Conservation (phyloP, 1,139 yeast species). For the Arxiozyma bovina region DNA sequence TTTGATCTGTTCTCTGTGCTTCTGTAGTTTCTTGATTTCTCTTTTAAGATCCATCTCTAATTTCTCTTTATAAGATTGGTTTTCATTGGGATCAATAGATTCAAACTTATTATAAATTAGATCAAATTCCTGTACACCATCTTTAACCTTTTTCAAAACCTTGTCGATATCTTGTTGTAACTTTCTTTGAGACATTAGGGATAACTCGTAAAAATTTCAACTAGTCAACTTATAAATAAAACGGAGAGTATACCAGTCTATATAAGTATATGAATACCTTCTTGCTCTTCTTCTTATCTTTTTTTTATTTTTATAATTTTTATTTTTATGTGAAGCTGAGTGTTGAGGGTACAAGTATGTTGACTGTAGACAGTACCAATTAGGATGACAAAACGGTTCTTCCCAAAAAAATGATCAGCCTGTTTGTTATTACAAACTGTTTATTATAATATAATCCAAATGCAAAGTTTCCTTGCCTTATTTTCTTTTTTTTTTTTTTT, state of each 20-base stretch:
- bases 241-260: neutral
- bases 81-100: conserved; percentile 47
- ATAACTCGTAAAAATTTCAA: no score
- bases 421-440: no score
- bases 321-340: no score
- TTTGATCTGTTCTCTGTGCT: conserved; percentile 91
- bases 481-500: neutral
- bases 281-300: no score
- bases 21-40: conserved; percentile 88
- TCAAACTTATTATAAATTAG: conserved; percentile 79
- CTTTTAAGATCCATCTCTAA: conserved; percentile 88
- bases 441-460: no score
- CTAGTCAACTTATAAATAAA: neutral
- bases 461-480: neutral
- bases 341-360: no score
- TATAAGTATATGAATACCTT: no score
- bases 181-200: conserved; percentile 55
- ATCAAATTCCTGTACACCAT: conserved; percentile 86
- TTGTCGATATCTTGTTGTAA: conserved; percentile 86
- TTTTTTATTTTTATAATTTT: no score
- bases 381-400: no score
- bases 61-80: conserved; percentile 87
- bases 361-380: no score
- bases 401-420: no score
- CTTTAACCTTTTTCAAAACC: conserved; percentile 86